These are phyloP conservation scores for Vachellia collinsii DNA, from an alignment of 306 rosid species.

Conservation along the genomic window DNA sequence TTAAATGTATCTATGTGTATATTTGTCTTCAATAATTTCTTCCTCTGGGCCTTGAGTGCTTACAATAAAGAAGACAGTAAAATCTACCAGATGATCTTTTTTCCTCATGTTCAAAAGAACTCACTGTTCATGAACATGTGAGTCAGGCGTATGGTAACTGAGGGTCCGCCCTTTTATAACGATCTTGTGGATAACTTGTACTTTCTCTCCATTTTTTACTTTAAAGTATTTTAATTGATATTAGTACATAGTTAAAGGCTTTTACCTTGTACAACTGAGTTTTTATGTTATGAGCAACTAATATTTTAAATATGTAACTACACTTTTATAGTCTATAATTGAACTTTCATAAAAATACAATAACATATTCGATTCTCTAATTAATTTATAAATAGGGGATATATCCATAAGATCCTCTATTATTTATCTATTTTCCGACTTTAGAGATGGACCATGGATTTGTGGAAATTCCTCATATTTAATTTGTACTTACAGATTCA, in stretches of 20 bases:
- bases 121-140: neutral
- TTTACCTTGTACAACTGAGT: too few relatives aligned
- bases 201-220: too few relatives aligned
- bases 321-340: too few relatives aligned
- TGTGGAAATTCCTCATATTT: neutral
- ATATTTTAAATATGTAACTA: too few relatives aligned
- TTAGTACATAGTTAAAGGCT: too few relatives aligned
- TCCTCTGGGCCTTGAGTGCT: slow-evolving; percentile 1
- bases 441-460: neutral
- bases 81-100: slow-evolving; percentile 1
- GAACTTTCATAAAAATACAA: too few relatives aligned
- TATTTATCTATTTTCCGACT: neutral
- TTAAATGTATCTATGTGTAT: neutral
- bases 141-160: neutral
- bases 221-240: too few relatives aligned
- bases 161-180: neutral
- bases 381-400: too few relatives aligned
- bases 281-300: too few relatives aligned
- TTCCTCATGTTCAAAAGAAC: neutral
- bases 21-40: slow-evolving; percentile 16
- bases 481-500: neutral
- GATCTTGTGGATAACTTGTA: too few relatives aligned
- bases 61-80: neutral
- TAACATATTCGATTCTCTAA: too few relatives aligned
- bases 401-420: too few relatives aligned